These are phyloP conservation scores for Xanthoceras sorbifolium DNA, from an alignment of 345 rosid genomes.

Conservation along the genomic window DNA sequence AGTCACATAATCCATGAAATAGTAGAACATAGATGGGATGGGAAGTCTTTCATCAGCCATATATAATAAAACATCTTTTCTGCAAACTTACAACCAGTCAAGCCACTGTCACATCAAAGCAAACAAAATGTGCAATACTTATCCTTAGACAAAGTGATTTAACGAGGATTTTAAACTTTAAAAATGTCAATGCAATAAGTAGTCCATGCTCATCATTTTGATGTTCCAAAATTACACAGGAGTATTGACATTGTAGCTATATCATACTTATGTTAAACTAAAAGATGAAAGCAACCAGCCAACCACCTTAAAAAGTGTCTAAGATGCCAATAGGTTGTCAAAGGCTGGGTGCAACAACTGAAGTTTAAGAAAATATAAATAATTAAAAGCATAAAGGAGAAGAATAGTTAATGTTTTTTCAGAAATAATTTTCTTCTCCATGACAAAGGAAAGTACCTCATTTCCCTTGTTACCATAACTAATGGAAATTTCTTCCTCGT, in stretches of 20 bases:
- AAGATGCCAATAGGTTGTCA: neutral
- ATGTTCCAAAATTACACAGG: neutral
- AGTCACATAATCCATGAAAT: neutral
- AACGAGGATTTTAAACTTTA: neutral
- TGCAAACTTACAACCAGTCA: slow-evolving; percentile 4
- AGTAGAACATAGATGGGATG: neutral
- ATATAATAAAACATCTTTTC: neutral
- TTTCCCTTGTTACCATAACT: slow-evolving; percentile 97
- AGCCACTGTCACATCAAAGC: neutral
- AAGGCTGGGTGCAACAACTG: neutral
- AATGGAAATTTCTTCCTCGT: slow-evolving; percentile 70
- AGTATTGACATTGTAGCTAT: neutral
- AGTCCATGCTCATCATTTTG: neutral
- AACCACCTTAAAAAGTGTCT: neutral
- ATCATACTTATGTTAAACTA: neutral
- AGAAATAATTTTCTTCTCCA: slow-evolving; percentile 8
- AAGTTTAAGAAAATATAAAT: neutral
- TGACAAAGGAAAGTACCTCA: slow-evolving; percentile 58
- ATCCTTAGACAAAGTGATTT: neutral
- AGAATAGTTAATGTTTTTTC: neutral
- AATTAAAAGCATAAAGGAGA: neutral
- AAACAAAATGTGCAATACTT: neutral
- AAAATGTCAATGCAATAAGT: neutral
- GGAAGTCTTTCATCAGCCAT: neutral
- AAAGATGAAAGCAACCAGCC: neutral